Percentiles rank a stretch among this genome's conserved stretches.
Evolutionary conservation across 345 rosid genomes (phyloP).

Genomic region (Barbarea vulgaris): DNA sequence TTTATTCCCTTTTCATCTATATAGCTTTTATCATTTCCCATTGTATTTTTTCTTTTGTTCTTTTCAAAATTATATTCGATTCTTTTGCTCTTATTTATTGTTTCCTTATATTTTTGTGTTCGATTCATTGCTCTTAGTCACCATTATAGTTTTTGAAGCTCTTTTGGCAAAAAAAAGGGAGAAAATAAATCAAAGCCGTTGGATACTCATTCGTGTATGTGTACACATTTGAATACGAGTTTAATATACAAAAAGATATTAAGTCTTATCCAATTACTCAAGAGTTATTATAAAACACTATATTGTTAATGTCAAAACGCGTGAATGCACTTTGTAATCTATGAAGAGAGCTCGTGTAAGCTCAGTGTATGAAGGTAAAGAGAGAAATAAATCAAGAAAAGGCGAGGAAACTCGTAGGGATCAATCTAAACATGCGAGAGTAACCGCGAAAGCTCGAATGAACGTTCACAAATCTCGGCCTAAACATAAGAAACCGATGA

Average conservation of each 20-base stretch:
- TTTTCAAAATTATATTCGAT: not conserved
- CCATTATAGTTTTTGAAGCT: not conserved
- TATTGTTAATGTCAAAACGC: not conserved
- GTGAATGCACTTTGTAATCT: not conserved
- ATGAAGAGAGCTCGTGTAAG: slow-evolving; percentile 38
- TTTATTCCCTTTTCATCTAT: not conserved
- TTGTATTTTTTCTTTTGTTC: not conserved
- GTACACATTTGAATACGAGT: not conserved
- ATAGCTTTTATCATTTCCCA: not conserved
- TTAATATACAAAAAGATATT: not conserved
- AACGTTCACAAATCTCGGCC: not conserved
- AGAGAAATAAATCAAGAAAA: not conserved
- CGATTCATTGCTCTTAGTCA: not conserved
- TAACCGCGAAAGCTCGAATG: slow-evolving; percentile 27
- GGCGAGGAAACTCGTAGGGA: slow-evolving; percentile 20
- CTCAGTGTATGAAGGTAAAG: slow-evolving; percentile 21
- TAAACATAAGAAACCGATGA: slow-evolving; percentile 4
- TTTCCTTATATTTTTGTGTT: not conserved
- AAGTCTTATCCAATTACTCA: not conserved
- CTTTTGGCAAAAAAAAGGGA: not conserved
- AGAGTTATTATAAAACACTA: slow-evolving; percentile 18
- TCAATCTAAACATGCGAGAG: slow-evolving; percentile 21
- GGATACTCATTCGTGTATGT: not conserved
- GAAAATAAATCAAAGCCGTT: not conserved
- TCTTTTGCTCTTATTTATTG: slow-evolving; percentile 2